These are phyloP conservation scores for Blastobotrys raffinosifermentans DNA, from an alignment of 1,139 yeast genomes.

Conservation along the genomic window DNA sequence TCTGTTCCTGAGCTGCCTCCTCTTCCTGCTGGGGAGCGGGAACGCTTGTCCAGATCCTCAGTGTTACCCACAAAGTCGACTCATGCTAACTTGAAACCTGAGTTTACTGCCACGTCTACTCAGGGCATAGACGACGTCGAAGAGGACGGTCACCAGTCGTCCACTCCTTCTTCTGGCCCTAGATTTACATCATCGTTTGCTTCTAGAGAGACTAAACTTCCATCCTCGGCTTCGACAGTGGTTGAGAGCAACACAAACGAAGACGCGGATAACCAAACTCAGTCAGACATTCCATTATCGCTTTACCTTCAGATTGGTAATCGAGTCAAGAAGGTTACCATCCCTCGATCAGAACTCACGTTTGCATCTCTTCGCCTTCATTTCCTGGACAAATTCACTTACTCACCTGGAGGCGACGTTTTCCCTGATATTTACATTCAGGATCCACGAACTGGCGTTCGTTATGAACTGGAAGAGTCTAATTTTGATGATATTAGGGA, in stretches of 20 bases:
- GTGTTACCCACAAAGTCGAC: neutral
- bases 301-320: constrained; percentile 55
- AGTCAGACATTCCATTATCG: constrained; percentile 14
- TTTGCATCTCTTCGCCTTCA: constrained; percentile 62
- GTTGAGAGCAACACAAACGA: constrained; percentile 1
- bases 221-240: constrained; percentile 1
- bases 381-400: constrained; percentile 84
- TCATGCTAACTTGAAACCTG: neutral
- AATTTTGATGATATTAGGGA: constrained; percentile 51
- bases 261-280: constrained; percentile 2
- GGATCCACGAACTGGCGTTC: constrained; percentile 53
- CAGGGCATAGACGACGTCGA: neutral
- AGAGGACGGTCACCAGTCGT: no score
- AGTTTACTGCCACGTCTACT: neutral
- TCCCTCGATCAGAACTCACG: constrained; percentile 45
- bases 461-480: constrained; percentile 77
- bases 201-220: no score
- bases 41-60: constrained; percentile 13
- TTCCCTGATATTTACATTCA: constrained; percentile 81
- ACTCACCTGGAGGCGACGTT: constrained; percentile 59
- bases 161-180: no score
- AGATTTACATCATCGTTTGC: no score
- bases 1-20: constrained; percentile 26
- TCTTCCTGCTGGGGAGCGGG: no score
- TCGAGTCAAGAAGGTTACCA: constrained; percentile 54